These are phyloP conservation scores for Lasiodiplodia theobromae DNA, from an alignment of 2,329 filamentous ascomycete species.

Conservation along the genomic window DNA sequence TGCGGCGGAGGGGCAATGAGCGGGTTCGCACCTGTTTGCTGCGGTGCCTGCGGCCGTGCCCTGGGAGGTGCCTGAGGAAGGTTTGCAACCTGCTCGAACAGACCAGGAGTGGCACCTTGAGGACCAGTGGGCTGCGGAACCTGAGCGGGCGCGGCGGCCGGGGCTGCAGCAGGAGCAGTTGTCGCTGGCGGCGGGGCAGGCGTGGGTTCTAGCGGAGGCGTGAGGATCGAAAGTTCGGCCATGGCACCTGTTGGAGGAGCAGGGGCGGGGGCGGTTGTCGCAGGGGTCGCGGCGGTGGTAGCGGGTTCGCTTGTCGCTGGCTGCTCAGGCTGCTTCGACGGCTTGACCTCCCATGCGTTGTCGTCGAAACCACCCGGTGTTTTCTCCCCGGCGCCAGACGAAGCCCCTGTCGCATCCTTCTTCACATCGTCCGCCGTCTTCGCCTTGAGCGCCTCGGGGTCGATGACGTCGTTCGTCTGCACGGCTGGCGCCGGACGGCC, in stretches of 20 bases:
- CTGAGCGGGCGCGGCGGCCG: constrained; percentile 45
- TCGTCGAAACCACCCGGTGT: constrained; percentile 80
- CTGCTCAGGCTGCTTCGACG: constrained; percentile 65
- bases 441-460: constrained; percentile 82
- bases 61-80: constrained; percentile 56
- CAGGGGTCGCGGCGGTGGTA: constrained; percentile 49
- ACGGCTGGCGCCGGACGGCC: constrained; percentile 86
- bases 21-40: constrained; percentile 65
- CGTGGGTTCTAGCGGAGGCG: constrained; percentile 57
- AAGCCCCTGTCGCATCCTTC: constrained; percentile 18
- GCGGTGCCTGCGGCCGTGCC: constrained; percentile 75
- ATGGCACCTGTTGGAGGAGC: constrained; percentile 68
- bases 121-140: constrained; percentile 35
- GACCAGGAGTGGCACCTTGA: constrained; percentile 34
- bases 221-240: constrained; percentile 70
- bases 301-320: constrained; percentile 41
- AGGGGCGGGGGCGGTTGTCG: constrained; percentile 48
- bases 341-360: constrained; percentile 96
- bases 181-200: constrained; percentile 51
- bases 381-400: constrained; percentile 37
- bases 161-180: constrained; percentile 45
- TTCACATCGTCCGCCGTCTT: constrained; percentile 53
- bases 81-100: constrained; percentile 36
- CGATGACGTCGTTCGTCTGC: constrained; percentile 83
- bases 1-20: constrained; percentile 80